Percentiles rank a stretch among this genome's conserved stretches.
phyloP scores from a whole-genome alignment of 1,139 yeast genomes.

The Groenewaldozyma auringiensis region DNA sequence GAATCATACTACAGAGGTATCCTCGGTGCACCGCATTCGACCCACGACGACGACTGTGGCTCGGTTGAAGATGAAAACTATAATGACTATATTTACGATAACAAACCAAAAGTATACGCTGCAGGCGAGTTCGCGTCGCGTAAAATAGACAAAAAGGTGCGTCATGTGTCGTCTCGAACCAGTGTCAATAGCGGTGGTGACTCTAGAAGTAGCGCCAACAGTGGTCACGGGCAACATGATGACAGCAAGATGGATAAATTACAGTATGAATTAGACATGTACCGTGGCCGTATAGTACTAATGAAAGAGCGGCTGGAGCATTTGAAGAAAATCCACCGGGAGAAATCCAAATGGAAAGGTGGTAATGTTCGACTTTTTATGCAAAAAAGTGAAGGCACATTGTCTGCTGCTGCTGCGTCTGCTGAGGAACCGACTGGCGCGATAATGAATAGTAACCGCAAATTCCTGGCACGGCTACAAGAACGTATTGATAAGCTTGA shows the following conservation, averaged over 20 bases:
- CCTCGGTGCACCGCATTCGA: too few species aligned
- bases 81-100: neutral
- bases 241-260: conserved; percentile 12
- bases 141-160: neutral
- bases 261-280: conserved; percentile 12
- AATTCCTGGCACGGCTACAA: neutral
- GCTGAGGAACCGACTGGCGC: too few species aligned
- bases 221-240: neutral
- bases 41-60: too few species aligned
- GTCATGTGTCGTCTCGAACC: neutral
- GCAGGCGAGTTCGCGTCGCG: neutral
- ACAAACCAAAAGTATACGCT: neutral
- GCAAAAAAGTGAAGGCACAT: neutral
- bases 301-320: conserved; percentile 2
- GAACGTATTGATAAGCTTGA: conserved; percentile 10
- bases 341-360: conserved; percentile 9
- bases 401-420: neutral
- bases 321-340: conserved; percentile 9
- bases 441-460: neutral
- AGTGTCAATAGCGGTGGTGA: neutral
- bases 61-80: neutral
- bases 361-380: neutral
- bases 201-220: neutral
- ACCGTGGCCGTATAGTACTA: conserved; percentile 6
- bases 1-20: too few species aligned